A percentile compares a stretch with the other conserved stretches of the same genome.
Conservation (phyloP, 148 eudicot species). For the Cornus controversa region DNA sequence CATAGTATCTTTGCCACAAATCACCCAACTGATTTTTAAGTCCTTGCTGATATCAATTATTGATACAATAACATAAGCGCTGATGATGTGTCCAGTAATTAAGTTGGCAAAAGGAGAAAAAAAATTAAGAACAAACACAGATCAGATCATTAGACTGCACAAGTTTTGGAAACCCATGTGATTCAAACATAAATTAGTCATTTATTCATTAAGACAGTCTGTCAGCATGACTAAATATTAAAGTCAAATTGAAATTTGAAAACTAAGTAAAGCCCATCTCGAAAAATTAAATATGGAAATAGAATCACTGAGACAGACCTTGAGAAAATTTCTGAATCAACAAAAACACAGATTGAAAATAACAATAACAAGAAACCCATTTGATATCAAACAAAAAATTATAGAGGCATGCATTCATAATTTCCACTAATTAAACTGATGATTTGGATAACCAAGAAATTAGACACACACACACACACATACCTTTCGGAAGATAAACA, state of each 20-base stretch:
- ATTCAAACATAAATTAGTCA: not conserved
- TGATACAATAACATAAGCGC: not conserved
- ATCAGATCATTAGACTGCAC: not conserved
- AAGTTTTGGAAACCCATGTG: not conserved
- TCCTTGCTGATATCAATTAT: not conserved
- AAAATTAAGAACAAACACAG: not conserved
- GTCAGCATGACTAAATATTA: not conserved
- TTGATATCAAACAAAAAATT: not conserved
- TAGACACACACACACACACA: too few species aligned
- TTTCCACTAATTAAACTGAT: not conserved
- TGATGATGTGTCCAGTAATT: not conserved
- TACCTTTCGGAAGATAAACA: constrained; percentile 84
- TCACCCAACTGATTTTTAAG: too few species aligned
- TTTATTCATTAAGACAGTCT: not conserved
- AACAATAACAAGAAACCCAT: not conserved
- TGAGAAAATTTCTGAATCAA: too few species aligned
- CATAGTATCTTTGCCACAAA: too few species aligned
- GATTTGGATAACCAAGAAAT: not conserved
- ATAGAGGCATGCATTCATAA: not conserved
- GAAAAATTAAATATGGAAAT: too few species aligned
- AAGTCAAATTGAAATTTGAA: too few species aligned
- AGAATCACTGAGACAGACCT: too few species aligned
- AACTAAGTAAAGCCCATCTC: too few species aligned
- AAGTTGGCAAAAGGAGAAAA: not conserved
- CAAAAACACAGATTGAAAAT: not conserved